phyloP scores from a whole-genome alignment of 2,329 filamentous ascomycete genomes.

The Colletotrichum aenigma region DNA sequence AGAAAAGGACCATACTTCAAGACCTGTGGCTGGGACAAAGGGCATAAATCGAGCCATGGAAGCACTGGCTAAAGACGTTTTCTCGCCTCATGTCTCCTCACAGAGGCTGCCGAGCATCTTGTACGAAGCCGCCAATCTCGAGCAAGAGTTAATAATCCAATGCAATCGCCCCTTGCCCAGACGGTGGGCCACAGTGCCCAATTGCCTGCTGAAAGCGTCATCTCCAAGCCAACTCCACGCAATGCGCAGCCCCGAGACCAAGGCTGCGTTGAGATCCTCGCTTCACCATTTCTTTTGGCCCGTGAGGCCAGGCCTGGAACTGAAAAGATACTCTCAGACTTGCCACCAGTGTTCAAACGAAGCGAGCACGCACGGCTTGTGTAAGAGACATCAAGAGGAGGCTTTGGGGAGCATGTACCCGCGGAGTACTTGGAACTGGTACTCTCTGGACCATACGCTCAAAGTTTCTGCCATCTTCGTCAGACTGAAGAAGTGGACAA shows the following conservation, averaged over 20 bases:
- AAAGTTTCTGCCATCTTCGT: too few species aligned
- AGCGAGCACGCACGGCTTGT: not conserved
- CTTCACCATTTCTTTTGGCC: not conserved
- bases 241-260: not conserved
- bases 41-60: not conserved
- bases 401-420: too few species aligned
- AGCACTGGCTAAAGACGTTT: not conserved
- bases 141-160: not conserved
- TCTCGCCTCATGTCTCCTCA: not conserved
- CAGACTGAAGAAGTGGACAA: too few species aligned
- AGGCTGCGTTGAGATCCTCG: not conserved
- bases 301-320: not conserved
- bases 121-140: not conserved
- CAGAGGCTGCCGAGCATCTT: not conserved
- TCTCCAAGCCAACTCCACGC: not conserved
- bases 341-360: not conserved
- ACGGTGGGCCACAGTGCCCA: not conserved
- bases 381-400: too few species aligned
- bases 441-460: too few species aligned
- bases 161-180: not conserved
- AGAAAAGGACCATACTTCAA: not conserved
- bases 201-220: not conserved
- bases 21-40: not conserved
- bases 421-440: too few species aligned
- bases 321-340: not conserved